phyloP scores from a whole-genome alignment of 768 basidiomycete species.

The Mycena capillaripes region DNA sequence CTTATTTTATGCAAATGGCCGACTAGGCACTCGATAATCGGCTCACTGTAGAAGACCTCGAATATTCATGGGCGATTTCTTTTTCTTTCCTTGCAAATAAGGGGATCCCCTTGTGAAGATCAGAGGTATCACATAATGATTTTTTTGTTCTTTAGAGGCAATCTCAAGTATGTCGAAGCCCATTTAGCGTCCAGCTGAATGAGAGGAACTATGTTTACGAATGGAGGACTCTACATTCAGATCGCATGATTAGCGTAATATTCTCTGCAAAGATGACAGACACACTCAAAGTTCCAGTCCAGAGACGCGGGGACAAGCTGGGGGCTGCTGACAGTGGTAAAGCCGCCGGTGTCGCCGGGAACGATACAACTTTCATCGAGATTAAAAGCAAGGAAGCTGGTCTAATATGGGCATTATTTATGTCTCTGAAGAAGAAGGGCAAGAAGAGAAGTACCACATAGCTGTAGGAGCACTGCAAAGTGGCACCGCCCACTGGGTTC shows the following conservation, averaged over 20 bases:
- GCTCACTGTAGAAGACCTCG: no score
- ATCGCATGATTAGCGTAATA: not conserved
- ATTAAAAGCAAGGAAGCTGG: not conserved
- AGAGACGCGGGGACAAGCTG: not conserved
- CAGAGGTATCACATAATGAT: no score
- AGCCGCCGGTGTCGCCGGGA: not conserved
- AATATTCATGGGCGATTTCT: no score
- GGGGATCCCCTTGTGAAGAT: no score
- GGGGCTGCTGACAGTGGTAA: not conserved
- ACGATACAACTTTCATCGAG: not conserved
- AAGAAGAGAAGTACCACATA: not conserved
- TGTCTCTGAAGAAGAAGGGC: not conserved
- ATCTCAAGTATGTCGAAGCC: no score
- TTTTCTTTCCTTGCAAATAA: no score
- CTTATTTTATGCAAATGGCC: no score
- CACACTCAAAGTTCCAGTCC: conserved; percentile 5
- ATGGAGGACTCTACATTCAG: conserved; percentile 4
- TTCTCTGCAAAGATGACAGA: not conserved
- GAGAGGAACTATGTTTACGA: not conserved
- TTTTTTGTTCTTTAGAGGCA: no score
- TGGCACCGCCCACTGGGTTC: conserved; percentile 5
- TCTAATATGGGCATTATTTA: not conserved
- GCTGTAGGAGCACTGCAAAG: not conserved
- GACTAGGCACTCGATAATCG: no score
- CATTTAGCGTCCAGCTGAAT: not conserved